Conservation (phyloP, 2,329 filamentous ascomycete species). For the Fusarium domesticum region DNA sequence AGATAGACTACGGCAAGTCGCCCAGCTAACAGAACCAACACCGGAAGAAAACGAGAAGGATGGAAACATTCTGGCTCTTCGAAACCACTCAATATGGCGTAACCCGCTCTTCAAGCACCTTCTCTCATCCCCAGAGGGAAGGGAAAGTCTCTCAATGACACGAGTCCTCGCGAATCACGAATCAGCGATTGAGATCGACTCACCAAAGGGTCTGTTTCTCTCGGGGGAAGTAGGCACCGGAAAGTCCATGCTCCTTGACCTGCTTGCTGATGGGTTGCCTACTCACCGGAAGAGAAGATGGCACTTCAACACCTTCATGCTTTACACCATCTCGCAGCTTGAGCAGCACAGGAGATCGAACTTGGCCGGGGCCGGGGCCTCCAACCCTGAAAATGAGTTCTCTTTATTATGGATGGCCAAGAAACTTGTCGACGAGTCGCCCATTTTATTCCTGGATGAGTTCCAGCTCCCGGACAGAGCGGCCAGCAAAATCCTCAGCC, state of each 20-base stretch:
- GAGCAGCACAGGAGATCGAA: conserved; percentile 57
- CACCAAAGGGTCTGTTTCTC: conserved; percentile 70
- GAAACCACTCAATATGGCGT: conserved; percentile 54
- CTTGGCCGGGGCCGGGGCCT: conserved; percentile 1
- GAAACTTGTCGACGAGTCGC: conserved; percentile 70
- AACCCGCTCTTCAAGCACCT: conserved; percentile 59
- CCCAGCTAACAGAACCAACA: conserved; percentile 40
- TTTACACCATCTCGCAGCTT: conserved; percentile 69
- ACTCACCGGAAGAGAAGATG: conserved; percentile 70
- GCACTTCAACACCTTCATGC: conserved; percentile 87
- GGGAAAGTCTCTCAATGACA: conserved; percentile 63
- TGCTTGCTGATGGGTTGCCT: conserved; percentile 75
- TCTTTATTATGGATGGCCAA: conserved; percentile 71
- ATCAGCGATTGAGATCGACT: conserved; percentile 67
- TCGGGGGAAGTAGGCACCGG: conserved; percentile 81
- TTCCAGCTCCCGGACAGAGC: conserved; percentile 80
- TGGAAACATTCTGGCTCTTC: conserved; percentile 43
- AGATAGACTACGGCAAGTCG: conserved; percentile 60
- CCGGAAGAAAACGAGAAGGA: conserved; percentile 31
- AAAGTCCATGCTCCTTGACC: conserved; percentile 80
- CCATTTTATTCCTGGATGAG: conserved; percentile 77
- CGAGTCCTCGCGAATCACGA: conserved; percentile 68
- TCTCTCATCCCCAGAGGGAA: conserved; percentile 54
- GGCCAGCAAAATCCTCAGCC: conserved; percentile 74
- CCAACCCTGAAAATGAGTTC: conserved; percentile 46